Evolutionary conservation across 1,139 yeast genomes (phyloP).

Genomic region (Kurtzmaniella quercitrusa): DNA sequence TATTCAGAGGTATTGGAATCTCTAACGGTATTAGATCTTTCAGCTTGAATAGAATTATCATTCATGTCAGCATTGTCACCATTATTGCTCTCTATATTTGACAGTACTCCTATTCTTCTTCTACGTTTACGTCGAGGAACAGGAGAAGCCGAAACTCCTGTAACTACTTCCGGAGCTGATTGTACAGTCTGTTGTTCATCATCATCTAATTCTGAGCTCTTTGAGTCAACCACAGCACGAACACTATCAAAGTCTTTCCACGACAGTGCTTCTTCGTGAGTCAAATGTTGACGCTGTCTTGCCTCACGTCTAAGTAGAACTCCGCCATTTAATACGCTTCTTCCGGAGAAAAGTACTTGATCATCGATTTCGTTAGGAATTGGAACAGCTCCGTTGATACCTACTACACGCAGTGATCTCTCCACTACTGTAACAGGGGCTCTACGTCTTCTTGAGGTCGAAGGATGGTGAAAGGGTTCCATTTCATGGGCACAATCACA

Average conservation of each 20-base stretch:
- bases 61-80: too few species aligned
- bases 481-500: constrained; percentile 38
- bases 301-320: constrained; percentile 34
- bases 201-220: background rate
- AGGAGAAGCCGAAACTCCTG: background rate
- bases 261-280: constrained; percentile 34
- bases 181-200: background rate
- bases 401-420: background rate
- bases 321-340: constrained; percentile 37
- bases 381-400: background rate
- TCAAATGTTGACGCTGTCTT: constrained; percentile 23
- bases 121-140: background rate
- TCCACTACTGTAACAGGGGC: background rate
- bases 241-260: constrained; percentile 35
- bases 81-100: background rate
- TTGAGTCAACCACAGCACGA: background rate
- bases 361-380: constrained; percentile 26
- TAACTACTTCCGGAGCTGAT: background rate
- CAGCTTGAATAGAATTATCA: background rate
- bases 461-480: constrained; percentile 8
- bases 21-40: background rate
- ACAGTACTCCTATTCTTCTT: background rate
- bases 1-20: background rate
- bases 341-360: constrained; percentile 16
- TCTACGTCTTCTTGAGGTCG: background rate